Evolutionary conservation across 371 early-diverging fungal genomes (phyloP), one percentile per base, ranked within the genome.

Genomic region (Mortierella sp.): DNA sequence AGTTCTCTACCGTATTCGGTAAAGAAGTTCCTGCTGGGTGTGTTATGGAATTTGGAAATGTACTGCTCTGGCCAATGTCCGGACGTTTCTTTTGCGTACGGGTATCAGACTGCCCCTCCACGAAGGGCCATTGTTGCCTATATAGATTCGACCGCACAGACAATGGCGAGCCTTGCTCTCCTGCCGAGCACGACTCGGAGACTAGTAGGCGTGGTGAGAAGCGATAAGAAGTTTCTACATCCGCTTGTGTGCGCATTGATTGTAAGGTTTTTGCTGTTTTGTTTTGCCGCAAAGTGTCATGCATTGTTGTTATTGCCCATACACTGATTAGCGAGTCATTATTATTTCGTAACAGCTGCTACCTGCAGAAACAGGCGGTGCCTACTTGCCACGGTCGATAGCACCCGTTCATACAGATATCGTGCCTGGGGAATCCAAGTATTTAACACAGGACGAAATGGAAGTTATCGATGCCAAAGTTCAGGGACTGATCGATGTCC

Each of bases 31-130:
- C 47, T 79, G 44, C 52, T 23, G 7, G 79, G 72, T 2, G 19
- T 78, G 12, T 50, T 78, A 4, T 78, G 79, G 79, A 78, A 78
- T 26, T 28, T 78, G 12, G 72, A 71, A 57, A 64, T 72, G 72
- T 79, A 79, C 59, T 68, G 66, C 32, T 49, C 71, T 21, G 79
- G 79, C 50, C 56, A 28, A 2, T 79, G 79, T 48, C 72, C 79
- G 1, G 79, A 78, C 23, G 51, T 78, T 2, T 53, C 63, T 3
- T 78, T 60, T 52, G 34, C 47, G 17, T 78, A 71, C 47, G 42
- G 39, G 19, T 67, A 31, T 26, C 56, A 37, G 34, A 21, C 26
- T 12, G 66, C 52, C 6, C 79, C 79, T n/a, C 60, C 66, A n/a
- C 68, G 71, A 17, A 39, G 66, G 27, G 57, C 57, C n/a, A 43